These are phyloP conservation scores for Pseudozyma sp. DNA, from an alignment of 1,284 basidiomycete genomes.

Conservation along the genomic window DNA sequence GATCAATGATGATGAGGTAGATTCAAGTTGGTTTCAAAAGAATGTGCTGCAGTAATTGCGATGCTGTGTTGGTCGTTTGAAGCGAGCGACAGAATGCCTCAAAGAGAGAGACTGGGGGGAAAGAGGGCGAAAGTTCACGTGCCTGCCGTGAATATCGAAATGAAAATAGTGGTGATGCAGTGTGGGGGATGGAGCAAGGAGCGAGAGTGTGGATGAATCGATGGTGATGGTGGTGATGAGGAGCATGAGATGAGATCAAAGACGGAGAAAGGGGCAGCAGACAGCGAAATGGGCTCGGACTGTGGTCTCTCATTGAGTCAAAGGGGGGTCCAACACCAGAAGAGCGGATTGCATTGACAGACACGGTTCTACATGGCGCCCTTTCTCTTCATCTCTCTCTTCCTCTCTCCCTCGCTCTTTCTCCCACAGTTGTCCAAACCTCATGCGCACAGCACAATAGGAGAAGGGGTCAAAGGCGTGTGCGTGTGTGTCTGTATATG, in stretches of 20 bases:
- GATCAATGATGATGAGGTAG: background rate
- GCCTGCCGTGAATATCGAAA: slow-evolving; percentile 37
- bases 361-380: too few relatives aligned
- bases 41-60: background rate
- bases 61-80: slow-evolving; percentile 3
- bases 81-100: background rate
- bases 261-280: slow-evolving; percentile 4
- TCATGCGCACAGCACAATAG: too few relatives aligned
- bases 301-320: too few relatives aligned
- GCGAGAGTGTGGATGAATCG: background rate
- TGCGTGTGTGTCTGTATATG: too few relatives aligned
- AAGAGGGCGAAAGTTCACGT: slow-evolving; percentile 12
- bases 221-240: slow-evolving; percentile 15
- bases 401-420: too few relatives aligned
- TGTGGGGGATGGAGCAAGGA: background rate
- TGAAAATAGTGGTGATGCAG: slow-evolving; percentile 5
- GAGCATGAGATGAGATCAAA: background rate
- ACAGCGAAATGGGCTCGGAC: background rate
- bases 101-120: background rate
- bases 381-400: too few relatives aligned
- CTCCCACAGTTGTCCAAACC: too few relatives aligned
- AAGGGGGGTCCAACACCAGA: too few relatives aligned
- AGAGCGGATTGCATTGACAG: too few relatives aligned
- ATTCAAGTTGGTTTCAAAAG: background rate
- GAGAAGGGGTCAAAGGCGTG: too few relatives aligned